Percentiles rank a stretch among this genome's conserved stretches.
phyloP scores from a whole-genome alignment of 1,284 basidiomycete species.

The Hypsizygus ulmarius region DNA sequence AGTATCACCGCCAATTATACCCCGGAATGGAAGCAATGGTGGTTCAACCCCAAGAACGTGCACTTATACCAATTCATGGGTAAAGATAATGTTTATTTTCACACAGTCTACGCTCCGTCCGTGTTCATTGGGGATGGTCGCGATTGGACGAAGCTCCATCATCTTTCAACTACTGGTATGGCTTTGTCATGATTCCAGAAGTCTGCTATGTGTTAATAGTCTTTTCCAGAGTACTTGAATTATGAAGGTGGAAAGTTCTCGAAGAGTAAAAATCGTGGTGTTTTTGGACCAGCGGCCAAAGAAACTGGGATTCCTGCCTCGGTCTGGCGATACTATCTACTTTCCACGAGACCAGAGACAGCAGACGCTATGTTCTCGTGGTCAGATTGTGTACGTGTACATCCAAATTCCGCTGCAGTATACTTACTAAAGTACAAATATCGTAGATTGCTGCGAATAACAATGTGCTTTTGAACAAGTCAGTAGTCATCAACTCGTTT shows the following conservation, averaged over 20 bases:
- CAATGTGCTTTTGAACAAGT: conserved; percentile 94
- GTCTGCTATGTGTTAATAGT: background rate
- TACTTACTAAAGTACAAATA: conserved; percentile 1
- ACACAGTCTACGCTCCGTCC: conserved; percentile 94
- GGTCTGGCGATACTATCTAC: conserved; percentile 97
- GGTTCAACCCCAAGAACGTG: conserved; percentile 93
- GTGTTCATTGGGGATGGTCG: conserved; percentile 89
- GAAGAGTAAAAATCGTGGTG: conserved; percentile 95
- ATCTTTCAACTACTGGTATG: conserved; percentile 91
- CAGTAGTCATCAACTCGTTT: conserved; percentile 18
- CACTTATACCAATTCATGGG: conserved; percentile 99
- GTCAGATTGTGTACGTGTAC: conserved; percentile 80
- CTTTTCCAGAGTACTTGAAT: conserved; percentile 84
- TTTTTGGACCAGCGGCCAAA: conserved; percentile 94
- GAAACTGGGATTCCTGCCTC: conserved; percentile 91
- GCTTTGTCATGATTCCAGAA: background rate
- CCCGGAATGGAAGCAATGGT: conserved; percentile 95
- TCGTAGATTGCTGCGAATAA: conserved; percentile 89
- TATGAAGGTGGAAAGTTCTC: conserved; percentile 99
- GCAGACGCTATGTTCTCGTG: conserved; percentile 97
- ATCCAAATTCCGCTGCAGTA: background rate
- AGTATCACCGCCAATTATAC: conserved; percentile 98
- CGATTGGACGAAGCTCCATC: conserved; percentile 92
- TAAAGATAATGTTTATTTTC: conserved; percentile 98
- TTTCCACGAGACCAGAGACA: conserved; percentile 92